Base-by-base conservation (phyloP, 768 basidiomycete genomes). In the Mycena belliarum region DNA sequence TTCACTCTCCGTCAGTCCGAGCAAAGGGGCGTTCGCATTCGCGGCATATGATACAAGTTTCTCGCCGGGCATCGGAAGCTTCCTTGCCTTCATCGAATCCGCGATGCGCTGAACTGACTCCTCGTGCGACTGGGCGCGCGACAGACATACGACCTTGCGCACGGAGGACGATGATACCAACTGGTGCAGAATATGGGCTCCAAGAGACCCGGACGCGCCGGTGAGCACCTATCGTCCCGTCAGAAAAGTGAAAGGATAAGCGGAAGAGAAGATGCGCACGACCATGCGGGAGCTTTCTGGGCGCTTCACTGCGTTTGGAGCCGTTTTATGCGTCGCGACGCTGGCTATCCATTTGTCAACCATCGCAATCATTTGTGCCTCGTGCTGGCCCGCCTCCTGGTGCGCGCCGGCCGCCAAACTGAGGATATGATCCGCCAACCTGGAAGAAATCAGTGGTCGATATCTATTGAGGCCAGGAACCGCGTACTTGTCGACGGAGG, bases 141-240 rank as follows among this genome's bases (percentile, higher is more conserved):
- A 81, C 3, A 84, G 72, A 66, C 79, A 82, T 57, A 82, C 76
- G 28, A 85, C 75, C 11, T 71, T 75, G 35, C 60, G 60, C 32
- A 84, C 79, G 0, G 66, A 51, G 0, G 73, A 59, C 6, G 69
- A 70, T 6, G 68, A 63, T 4, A 78, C 68, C 2, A 84, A 70
- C 46, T 78, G 74, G 32, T 74, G 69, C n/a, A 85, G 74, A 14
- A 83, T 74, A 54, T 82, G 77, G 2, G 82, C 81, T 10, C 84
- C 84, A 3, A 83, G 74, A 2, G 80, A 81, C 1, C 82, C 83
- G 6, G 82, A 82, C 0, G 75, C 78, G 5, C 82, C 83, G 0
- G 82, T 83, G 33, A 84, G 70, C 6, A 84, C 74, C 65, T 72
- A 29, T 9, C 69, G 49, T 61, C 64, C 4, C 20, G 49, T 37